Percentiles rank a stretch among this genome's conserved stretches.
Evolutionary conservation across 148 eudicot species (phyloP).

Genomic region (Fagopyrum tataricum): DNA sequence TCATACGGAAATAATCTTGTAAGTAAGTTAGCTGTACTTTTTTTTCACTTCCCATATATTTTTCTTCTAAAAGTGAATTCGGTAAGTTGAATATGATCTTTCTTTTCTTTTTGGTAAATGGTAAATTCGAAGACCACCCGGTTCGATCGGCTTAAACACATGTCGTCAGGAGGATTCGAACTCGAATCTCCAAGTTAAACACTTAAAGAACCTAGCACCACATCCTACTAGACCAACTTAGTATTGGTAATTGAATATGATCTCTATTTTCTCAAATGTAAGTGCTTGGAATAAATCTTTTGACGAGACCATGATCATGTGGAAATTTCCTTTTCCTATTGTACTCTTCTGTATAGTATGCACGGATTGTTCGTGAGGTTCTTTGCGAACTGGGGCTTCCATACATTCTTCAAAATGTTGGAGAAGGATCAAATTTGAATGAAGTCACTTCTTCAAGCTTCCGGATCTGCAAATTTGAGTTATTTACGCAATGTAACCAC

Average conservation of each 20-base stretch:
- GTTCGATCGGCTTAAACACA: too few species aligned
- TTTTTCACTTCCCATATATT: neutral
- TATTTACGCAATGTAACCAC: conserved; percentile 57
- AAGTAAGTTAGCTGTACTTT: neutral
- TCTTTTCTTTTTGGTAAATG: too few species aligned
- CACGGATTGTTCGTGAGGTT: conserved; percentile 53
- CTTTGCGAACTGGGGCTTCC: conserved; percentile 57
- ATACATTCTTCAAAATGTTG: conserved; percentile 37
- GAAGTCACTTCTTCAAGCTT: conserved; percentile 24
- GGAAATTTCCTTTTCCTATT: neutral
- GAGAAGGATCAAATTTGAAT: conserved; percentile 36
- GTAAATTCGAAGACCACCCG: too few species aligned
- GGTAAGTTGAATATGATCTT: neutral
- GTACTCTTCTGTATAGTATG: conserved; percentile 24
- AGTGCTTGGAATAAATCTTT: neutral
- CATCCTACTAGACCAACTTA: too few species aligned
- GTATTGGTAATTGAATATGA: too few species aligned
- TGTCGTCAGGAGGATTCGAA: too few species aligned
- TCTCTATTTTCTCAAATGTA: neutral
- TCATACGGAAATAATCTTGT: conserved; percentile 53
- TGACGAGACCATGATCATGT: too few species aligned
- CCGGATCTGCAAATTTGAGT: conserved; percentile 37
- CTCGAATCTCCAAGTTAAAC: too few species aligned
- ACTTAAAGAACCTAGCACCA: too few species aligned
- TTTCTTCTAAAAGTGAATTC: neutral